Conservation (phyloP, 768 basidiomycete species). For the Leccinum imitatum region DNA sequence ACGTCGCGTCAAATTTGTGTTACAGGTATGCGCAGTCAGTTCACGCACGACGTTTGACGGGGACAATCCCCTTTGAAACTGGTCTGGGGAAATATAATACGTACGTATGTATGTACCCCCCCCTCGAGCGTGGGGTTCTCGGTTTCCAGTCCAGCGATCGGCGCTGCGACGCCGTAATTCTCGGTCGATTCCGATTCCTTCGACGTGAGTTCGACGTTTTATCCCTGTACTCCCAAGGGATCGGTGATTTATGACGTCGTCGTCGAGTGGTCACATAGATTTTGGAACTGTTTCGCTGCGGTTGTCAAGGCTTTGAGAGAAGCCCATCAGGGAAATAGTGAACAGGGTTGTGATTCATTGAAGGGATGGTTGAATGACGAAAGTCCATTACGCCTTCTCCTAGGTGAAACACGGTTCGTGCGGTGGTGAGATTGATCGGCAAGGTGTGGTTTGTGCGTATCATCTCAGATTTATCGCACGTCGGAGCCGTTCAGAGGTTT, state of each 20-base stretch:
- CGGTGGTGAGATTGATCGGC: not conserved
- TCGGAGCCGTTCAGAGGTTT: not conserved
- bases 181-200: not conserved
- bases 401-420: not conserved
- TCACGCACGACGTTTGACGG: not conserved
- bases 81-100: not conserved
- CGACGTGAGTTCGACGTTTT: not conserved
- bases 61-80: not conserved
- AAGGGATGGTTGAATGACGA: not conserved
- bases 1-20: not conserved
- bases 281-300: constrained; percentile 3
- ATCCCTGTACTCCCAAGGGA: not conserved
- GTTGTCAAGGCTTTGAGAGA: constrained; percentile 6
- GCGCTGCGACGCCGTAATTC: not conserved
- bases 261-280: not conserved
- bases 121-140: not conserved
- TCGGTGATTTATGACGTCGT: not conserved
- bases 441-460: not conserved
- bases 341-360: constrained; percentile 2
- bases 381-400: not conserved
- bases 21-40: not conserved
- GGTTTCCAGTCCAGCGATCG: not conserved
- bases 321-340: not conserved
- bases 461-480: not conserved
- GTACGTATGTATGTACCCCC: not conserved